These are phyloP conservation scores for Rhizophagus clarus DNA, from an alignment of 192 early-diverging fungal species.

Conservation along the genomic window DNA sequence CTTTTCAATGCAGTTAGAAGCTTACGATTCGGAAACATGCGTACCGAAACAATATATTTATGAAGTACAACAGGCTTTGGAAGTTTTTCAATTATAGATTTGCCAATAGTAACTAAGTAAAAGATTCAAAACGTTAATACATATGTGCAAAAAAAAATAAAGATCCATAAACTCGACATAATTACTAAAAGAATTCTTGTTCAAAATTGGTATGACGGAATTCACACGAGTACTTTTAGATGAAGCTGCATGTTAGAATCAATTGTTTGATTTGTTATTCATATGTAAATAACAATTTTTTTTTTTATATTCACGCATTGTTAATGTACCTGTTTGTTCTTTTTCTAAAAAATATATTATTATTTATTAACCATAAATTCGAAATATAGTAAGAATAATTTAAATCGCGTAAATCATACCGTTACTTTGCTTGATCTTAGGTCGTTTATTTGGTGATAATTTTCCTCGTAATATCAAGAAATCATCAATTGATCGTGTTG, in stretches of 20 bases:
- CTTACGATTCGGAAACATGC: constrained; percentile 22
- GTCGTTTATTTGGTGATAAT: background rate
- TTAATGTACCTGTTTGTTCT: no score
- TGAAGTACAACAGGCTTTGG: background rate
- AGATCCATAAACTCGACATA: background rate
- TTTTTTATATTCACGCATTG: no score
- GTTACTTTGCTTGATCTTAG: background rate
- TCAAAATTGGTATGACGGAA: background rate
- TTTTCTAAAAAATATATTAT: no score
- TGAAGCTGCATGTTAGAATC: background rate
- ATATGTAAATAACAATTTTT: no score
- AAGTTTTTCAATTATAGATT: background rate
- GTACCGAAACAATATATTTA: constrained; percentile 28
- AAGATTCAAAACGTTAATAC: no score
- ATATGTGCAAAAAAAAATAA: background rate
- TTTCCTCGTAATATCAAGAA: constrained; percentile 18
- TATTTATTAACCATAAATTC: no score
- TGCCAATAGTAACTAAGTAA: background rate
- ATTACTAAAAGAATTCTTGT: background rate
- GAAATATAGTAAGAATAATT: no score
- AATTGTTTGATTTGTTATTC: no score
- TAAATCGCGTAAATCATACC: background rate
- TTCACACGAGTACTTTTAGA: background rate
- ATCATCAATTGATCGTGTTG: constrained; percentile 23
- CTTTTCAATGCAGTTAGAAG: constrained; percentile 16